Base-by-base conservation (phyloP, 257 asterid species). In the Forsythia viridissima region DNA sequence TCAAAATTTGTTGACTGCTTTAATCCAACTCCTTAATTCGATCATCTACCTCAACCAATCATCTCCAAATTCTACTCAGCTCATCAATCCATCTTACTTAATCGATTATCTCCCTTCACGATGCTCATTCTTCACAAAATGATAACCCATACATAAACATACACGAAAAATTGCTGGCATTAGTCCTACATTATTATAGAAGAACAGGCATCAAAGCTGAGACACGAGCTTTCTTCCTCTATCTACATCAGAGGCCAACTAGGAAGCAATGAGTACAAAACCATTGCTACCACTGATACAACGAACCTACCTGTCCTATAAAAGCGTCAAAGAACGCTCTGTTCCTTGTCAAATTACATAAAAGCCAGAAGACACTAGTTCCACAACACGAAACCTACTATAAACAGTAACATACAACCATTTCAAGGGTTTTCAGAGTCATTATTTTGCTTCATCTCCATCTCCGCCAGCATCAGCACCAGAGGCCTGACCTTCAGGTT, bases 401-500 rank as follows among this genome's bases (percentile, higher is more conserved):
- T 80, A 77, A 40, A 85, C 89, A 80, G 10, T 70, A 41, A 36
- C 72, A 72, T 43, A 41, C 34, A 55, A 57, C 24, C 66, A 20
- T 4, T 18, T 7, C 65, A 40, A 52, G 66, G 0, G 8, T 1
- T 43, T 21, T 65, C 73, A 61, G 67, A 34, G 44, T 41, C 79
- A 63, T 57, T n/a, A 92, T 80, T 89, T 88, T 51, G 87, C 83
- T 85, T 84, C 87, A 79, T 88, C 91, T 24, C 73, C 88, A 38
- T 85, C 89, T 67, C 85, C 87, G 3, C 84, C 83, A 37, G 76
- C 85, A 38, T 68, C 87, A 11, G 80, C 83, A 11, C 70, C 40
- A n/a, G 83, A 80, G 6, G 82, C 82, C 30, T 87, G 85, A 39
- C 76, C 75, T 42, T 83, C 84, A 3, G 90, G 82, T 21, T 80